Conservation (phyloP, 208 protist species). For the Naegleria gruberi region DNA sequence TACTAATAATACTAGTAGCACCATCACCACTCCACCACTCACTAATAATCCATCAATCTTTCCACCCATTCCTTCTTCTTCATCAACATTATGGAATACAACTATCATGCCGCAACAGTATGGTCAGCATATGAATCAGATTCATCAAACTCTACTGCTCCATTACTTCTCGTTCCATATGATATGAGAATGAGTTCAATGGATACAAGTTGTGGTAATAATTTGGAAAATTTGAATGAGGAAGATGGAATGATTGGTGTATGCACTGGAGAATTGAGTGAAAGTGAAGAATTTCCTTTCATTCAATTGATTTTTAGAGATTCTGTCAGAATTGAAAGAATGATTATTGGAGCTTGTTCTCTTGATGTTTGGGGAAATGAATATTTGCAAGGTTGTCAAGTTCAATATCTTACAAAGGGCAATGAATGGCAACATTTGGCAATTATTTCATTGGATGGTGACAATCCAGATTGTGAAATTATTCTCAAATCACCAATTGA, state of each 20-base stretch:
- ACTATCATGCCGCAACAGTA: not conserved
- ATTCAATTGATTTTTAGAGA: not conserved
- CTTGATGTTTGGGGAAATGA: not conserved
- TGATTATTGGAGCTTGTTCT: not conserved
- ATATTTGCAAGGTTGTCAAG: not conserved
- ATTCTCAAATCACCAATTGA: too few relatives aligned
- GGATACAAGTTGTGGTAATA: not conserved
- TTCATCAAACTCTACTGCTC: not conserved
- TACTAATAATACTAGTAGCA: not conserved
- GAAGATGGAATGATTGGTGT: not conserved
- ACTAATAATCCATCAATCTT: not conserved
- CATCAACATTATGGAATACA: not conserved
- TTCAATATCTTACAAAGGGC: not conserved
- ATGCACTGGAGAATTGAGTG: not conserved
- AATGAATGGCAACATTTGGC: not conserved
- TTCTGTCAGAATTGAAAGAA: not conserved
- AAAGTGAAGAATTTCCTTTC: not conserved
- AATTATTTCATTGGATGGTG: not conserved
- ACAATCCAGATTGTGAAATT: too few relatives aligned
- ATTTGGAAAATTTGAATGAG: not conserved
- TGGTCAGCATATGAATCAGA: not conserved
- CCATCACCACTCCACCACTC: not conserved
- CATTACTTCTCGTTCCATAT: not conserved
- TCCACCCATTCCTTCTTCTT: not conserved
- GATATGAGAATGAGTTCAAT: not conserved